Evolutionary conservation across 225 moss, liverwort and hornwort genomes (phyloP), one percentile per base, ranked within the genome.

Genomic region (Neckera pumila): DNA sequence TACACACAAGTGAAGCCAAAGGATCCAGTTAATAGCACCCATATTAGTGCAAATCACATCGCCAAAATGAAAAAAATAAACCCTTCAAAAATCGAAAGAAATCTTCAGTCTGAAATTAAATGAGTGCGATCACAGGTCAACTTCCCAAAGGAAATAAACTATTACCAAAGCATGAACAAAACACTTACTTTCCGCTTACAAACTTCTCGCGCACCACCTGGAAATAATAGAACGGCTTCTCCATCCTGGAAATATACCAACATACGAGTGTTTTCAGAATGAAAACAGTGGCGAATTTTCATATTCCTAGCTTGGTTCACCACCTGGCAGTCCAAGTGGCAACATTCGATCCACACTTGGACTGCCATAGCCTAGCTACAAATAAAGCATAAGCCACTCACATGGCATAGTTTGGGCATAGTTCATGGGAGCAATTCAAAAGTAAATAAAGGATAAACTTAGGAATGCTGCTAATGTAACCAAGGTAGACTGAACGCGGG

Each of bases 191-290:
- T 98, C 14, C 95, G 93, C 84, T 98, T 98, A 90, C 95, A 98
- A 61, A 98, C 98, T 93, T 98, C 98, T 92, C 97, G 95, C 28
- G 97, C 90, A 81, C 98, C 98, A 85, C 98, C 98, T 69, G 98
- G 98, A 92, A 98, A 98, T 53, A 98, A 81, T 47, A 98, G 84
- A 79, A 98, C 95, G 65, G 92, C 91, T 91, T 98, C 98, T 83
- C 98, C 96, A 36, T 97, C 98, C 98, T 98, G 88, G 36, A 91
- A 18, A 67, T 49, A 65, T 31, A 88, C 59, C 82, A 85, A 67
- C 70, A 84, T 23, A 67, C 30, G 8, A 34, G 58, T 54, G 79
- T 49, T 80, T 63, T 58, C 81, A 81, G 63, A 76, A 61, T 25
- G 19, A 62, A 80, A 81, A 65, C 51, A 57, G 43, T 11, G 47